Base-by-base conservation (phyloP, 78 protist genomes). In the Dictyostelium intermedium region DNA sequence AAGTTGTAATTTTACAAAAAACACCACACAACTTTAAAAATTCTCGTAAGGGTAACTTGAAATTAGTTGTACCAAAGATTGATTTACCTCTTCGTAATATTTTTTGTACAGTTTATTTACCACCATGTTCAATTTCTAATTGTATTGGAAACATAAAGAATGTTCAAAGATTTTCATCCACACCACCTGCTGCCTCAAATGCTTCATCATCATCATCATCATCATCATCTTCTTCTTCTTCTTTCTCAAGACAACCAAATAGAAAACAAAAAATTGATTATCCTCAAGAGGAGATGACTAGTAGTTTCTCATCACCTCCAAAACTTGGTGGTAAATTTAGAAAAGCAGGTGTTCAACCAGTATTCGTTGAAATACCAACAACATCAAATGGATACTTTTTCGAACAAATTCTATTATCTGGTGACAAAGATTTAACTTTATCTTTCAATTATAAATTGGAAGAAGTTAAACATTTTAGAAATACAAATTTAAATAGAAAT, bases 361-460 rank as follows among this genome's bases (percentile, higher is more conserved):
- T 89, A 23, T 16, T 7, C 8, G 72, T 89, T 14, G 81, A 79
- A 13, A 89, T 78, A 61, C 87, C 87, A 23, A 30, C 20, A 2
- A 89, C 94, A 20, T 30, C 20, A 9, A 63, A 69, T 14, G 23
- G 30, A 69, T 6, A 10, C 7, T 34, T 11, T 9, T 89, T 81
- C 30, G 82, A 89, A 80, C 94, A 89, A 80, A 89, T 89, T 80
- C 74, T 89, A 18, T 16, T 89, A 20, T 47, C 70, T 30, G 85
- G 92, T 61, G 82, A 69, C 3, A 89, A 69, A 47, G 87, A 61
- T 89, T 84, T 80, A 5, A 20, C 39, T 20, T 39, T 41, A 25
- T 2, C 8, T 11, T 80, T 89, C 53, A 63, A 78, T 76, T 89
- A 41, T 34, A 76, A 56, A 37, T 23, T 77, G 27, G 66, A 56